phyloP scores from a whole-genome alignment of 176 grass and related monocot genomes.

The Raddia distichophylla region DNA sequence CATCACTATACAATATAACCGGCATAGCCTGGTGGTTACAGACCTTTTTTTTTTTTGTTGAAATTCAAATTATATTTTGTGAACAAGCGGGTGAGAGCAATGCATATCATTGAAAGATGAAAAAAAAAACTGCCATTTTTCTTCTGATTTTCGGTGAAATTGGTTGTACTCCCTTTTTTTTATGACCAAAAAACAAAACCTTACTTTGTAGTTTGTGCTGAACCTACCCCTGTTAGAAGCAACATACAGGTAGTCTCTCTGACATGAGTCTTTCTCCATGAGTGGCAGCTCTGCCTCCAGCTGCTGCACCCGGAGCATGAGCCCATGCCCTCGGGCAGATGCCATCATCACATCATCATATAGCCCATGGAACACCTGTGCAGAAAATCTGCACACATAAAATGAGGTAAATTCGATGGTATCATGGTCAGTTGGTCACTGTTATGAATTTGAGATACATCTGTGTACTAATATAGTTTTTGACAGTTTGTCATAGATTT shows the following conservation, averaged over 20 bases:
- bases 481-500: too few species aligned
- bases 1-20: too few species aligned
- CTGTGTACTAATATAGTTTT: constrained; percentile 8
- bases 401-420: not conserved
- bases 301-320: constrained; percentile 74
- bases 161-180: too few species aligned
- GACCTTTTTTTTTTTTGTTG: too few species aligned
- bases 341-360: constrained; percentile 72
- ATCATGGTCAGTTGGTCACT: not conserved
- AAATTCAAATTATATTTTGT: too few species aligned
- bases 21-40: too few species aligned
- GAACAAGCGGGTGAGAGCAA: too few species aligned
- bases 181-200: too few species aligned
- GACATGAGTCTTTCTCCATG: constrained; percentile 51
- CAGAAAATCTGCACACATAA: constrained; percentile 58
- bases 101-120: too few species aligned
- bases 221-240: constrained; percentile 67
- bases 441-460: not conserved
- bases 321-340: constrained; percentile 63
- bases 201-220: not conserved
- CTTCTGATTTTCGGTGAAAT: too few species aligned
- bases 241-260: constrained; percentile 47
- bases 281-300: constrained; percentile 76
- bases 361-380: constrained; percentile 70
- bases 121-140: too few species aligned